A percentile compares a stretch with the other conserved stretches of the same genome.
Conservation (phyloP, 2,329 filamentous ascomycete species). For the Hyphodiscus sp. region DNA sequence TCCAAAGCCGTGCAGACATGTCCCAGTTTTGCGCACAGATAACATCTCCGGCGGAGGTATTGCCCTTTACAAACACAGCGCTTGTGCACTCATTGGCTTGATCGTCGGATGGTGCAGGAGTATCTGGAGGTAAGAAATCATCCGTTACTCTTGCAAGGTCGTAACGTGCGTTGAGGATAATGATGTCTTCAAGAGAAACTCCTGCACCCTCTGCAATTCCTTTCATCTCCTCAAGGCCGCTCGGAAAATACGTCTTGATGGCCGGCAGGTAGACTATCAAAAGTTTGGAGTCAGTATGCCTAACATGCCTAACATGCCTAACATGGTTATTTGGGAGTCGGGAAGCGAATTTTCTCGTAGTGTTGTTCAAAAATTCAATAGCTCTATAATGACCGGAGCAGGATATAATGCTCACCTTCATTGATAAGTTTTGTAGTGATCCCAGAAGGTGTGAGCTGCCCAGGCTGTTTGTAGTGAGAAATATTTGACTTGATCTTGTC, state of each 20-base stretch:
- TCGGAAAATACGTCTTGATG: conserved; percentile 16
- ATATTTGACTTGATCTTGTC: conserved; percentile 10
- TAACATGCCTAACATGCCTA: too few species aligned
- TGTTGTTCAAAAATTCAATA: too few species aligned
- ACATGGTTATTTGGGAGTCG: too few species aligned
- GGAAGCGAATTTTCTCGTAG: too few species aligned
- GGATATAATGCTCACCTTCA: conserved; percentile 7
- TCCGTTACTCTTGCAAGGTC: conserved; percentile 16
- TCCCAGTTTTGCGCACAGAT: background rate
- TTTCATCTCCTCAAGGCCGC: conserved; percentile 14
- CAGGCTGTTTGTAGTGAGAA: conserved; percentile 18
- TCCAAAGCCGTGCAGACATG: conserved; percentile 7
- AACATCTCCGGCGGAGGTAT: background rate
- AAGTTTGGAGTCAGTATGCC: too few species aligned
- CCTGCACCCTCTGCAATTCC: conserved; percentile 23
- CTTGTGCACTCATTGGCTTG: too few species aligned
- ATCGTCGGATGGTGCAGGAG: too few species aligned
- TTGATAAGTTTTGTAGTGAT: conserved; percentile 3
- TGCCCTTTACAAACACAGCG: background rate
- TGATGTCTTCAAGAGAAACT: conserved; percentile 17
- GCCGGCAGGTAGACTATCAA: conserved; percentile 22
- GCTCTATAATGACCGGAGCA: too few species aligned
- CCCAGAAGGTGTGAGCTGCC: conserved; percentile 15
- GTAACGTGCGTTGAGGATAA: conserved; percentile 24
- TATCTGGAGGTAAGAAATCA: too few species aligned